Base-by-base conservation (phyloP, 306 rosid species). In the Geum urbanum region DNA sequence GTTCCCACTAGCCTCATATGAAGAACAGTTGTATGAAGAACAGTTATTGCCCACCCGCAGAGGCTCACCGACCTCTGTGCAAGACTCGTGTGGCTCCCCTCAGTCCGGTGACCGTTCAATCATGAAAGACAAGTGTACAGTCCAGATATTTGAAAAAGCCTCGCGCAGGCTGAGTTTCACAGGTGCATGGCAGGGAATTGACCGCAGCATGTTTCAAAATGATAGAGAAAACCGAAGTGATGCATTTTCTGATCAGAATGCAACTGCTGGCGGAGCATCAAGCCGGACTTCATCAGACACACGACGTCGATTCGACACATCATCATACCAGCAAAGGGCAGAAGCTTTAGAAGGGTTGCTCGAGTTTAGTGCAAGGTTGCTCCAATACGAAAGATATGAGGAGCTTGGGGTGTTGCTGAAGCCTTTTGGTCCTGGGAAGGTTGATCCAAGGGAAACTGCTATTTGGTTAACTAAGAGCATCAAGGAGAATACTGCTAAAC, bases 341-440 rank as follows among this genome's bases (percentile, higher is more conserved):
- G 99, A 87, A 83, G 99, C 99, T 72, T 82, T 95, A 62, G 99
- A 95, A 81, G 99, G 99, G 47, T 73, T 95, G 85, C 99, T 95
- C 5, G 99, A 95, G 75, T 95, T 95, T 56, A 95, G 99, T 84
- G 97, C 99, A 44, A 89, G 96, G 72, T 80, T 95, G 81, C 96
- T 91, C 10, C 91, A 86, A 69, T 92, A 89, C 9, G 91, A 85
- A 81, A 83, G 92, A 71, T 95, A 95, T 48, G 97, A 91, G 9
- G 99, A 95, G 82, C 95, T 95, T 5, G 99, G 97, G 71, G 99
- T 95, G 72, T 74, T 95, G 84, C 72, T 95, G 76, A 95, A 89
- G 84, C 99, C 99, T 45, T 95, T 95, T 70, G 99, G 99, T 8
- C 97, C 96, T 0, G 99, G 82, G 39, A 95, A 91, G 79, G 99